phyloP scores from a whole-genome alignment of 1,284 basidiomycete genomes.

The Amylostereum chailletii region DNA sequence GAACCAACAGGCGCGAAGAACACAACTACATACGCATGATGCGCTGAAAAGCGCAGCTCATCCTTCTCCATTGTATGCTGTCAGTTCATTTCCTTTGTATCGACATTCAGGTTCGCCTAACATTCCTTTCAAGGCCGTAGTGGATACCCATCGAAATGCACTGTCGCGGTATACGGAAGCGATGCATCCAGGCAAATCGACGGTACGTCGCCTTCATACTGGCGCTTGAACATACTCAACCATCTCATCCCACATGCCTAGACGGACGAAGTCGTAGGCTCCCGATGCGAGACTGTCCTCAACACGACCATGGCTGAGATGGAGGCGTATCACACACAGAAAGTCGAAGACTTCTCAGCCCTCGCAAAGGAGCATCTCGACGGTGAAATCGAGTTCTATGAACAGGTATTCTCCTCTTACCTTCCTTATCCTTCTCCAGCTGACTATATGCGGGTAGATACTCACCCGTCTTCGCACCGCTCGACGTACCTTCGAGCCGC shows the following conservation, averaged over 20 bases:
- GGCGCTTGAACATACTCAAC: slow-evolving; percentile 2
- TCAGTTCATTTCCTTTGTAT: slow-evolving; percentile 20
- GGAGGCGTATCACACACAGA: slow-evolving; percentile 71
- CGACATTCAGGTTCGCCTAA: neutral
- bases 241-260: slow-evolving; percentile 16
- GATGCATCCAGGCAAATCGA: slow-evolving; percentile 21
- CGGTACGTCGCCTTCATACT: slow-evolving; percentile 23
- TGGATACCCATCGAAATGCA: slow-evolving; percentile 65
- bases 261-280: slow-evolving; percentile 57
- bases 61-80: slow-evolving; percentile 63
- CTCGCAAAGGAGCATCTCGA: slow-evolving; percentile 64
- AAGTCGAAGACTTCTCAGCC: slow-evolving; percentile 56
- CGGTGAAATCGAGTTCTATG: slow-evolving; percentile 66
- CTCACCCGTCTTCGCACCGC: slow-evolving; percentile 46
- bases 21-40: slow-evolving; percentile 68
- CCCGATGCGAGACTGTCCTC: slow-evolving; percentile 79
- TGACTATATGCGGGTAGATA: slow-evolving; percentile 28
- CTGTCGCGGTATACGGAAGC: slow-evolving; percentile 54
- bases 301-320: slow-evolving; percentile 86
- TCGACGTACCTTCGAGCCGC: slow-evolving; percentile 41
- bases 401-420: slow-evolving; percentile 38
- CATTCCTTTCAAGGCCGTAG: slow-evolving; percentile 39
- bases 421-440: slow-evolving; percentile 1
- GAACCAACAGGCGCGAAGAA: slow-evolving; percentile 51
- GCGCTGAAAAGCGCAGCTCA: slow-evolving; percentile 67